phyloP scores from a whole-genome alignment of 164 flowering plant species.

The Cinnamomum chago region DNA sequence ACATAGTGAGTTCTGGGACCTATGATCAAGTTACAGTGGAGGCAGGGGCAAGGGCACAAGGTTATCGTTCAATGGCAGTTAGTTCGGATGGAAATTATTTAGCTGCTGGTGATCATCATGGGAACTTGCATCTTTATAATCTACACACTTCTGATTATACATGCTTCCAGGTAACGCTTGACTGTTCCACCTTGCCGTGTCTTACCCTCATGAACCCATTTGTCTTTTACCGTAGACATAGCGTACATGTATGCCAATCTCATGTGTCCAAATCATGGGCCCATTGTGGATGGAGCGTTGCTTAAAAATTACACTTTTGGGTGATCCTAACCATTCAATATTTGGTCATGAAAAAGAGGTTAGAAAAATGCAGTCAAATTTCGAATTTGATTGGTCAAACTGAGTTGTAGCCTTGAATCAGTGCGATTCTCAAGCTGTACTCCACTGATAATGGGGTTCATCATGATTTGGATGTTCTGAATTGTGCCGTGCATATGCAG shows the following conservation, averaged over 20 bases:
- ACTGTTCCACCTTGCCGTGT: not conserved
- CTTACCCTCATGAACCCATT: not conserved
- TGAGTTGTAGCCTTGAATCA: not conserved
- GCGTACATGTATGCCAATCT: not conserved
- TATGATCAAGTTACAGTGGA: slow-evolving; percentile 53
- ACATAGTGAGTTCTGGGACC: slow-evolving; percentile 54
- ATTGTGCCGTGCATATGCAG: not conserved
- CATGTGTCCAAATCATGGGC: not conserved
- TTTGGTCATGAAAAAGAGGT: not conserved
- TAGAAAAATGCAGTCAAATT: not conserved
- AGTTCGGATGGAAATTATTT: slow-evolving; percentile 69
- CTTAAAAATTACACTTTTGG: not conserved
- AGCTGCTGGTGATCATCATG: slow-evolving; percentile 65
- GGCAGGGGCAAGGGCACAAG: slow-evolving; percentile 30
- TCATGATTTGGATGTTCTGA: not conserved
- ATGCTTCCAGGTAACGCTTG: slow-evolving; percentile 48
- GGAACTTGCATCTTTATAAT: slow-evolving; percentile 62
- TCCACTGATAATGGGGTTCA: not conserved
- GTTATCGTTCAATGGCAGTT: slow-evolving; percentile 61
- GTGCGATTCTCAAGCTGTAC: not conserved
- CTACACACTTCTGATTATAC: slow-evolving; percentile 50
- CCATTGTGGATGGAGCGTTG: not conserved
- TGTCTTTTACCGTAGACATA: not conserved
- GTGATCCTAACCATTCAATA: not conserved
- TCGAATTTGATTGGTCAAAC: not conserved